Percentiles rank a stretch among this genome's conserved stretches.
Conservation (phyloP, 352 stramenopile genomes). For the Pilasporangium apinafurcum region DNA sequence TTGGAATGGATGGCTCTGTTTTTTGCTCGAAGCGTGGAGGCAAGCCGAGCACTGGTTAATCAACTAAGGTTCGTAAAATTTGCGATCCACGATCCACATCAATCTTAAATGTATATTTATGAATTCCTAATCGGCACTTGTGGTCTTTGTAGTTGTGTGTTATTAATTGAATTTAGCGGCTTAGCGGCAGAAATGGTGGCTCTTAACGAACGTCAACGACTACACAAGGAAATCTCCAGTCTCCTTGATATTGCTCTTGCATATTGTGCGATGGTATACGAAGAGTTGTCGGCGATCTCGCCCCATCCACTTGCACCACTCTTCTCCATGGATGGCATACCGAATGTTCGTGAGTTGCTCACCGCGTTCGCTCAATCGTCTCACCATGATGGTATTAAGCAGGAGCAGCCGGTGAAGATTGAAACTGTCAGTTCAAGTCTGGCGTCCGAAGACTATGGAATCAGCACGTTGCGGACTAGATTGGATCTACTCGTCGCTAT, state of each 20-base stretch:
- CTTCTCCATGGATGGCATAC: constrained; percentile 1
- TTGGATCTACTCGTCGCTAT: constrained; percentile 50
- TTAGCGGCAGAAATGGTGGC: constrained; percentile 40
- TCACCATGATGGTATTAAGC: constrained; percentile 5
- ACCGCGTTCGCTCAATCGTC: constrained; percentile 1
- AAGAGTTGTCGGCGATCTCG: constrained; percentile 13
- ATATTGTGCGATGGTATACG: constrained; percentile 24
- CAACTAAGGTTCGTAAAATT: constrained; percentile 6
- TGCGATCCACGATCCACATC: no score
- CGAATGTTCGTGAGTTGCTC: constrained; percentile 1
- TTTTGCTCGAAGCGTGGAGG: constrained; percentile 6
- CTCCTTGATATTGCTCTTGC: constrained; percentile 17
- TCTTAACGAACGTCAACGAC: constrained; percentile 4
- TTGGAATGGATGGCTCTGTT: constrained; percentile 5
- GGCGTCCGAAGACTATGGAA: constrained; percentile 35
- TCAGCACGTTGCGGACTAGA: constrained; percentile 30
- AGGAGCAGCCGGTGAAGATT: background rate
- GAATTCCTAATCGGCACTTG: background rate
- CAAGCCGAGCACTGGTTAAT: constrained; percentile 1
- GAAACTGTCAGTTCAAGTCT: background rate
- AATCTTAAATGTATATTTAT: constrained; percentile 3
- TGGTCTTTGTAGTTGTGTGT: constrained; percentile 40
- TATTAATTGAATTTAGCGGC: constrained; percentile 58
- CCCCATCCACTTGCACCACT: background rate
- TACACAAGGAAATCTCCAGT: background rate